A percentile compares a stretch with the other conserved stretches of the same genome.
These are phyloP conservation scores for Perkinsus marinus DNA, from an alignment of 169 alveolate genomes.

Conservation along the genomic window DNA sequence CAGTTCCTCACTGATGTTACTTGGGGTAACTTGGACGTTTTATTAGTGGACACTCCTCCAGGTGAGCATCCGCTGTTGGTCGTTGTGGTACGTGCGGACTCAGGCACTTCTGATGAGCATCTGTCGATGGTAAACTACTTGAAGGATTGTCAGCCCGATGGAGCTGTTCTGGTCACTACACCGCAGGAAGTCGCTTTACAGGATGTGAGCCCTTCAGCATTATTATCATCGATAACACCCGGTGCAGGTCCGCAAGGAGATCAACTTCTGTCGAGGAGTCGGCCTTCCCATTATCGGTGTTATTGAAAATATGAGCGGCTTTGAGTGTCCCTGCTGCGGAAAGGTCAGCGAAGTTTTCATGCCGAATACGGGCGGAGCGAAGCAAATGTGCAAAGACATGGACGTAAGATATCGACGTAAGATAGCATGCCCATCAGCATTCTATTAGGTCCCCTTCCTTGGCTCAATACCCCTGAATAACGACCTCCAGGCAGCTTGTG, in stretches of 20 bases:
- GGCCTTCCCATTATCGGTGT: conserved; percentile 73
- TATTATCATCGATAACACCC: background rate
- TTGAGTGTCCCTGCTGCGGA: background rate
- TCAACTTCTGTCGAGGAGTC: conserved; percentile 65
- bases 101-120: conserved; percentile 95
- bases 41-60: conserved; percentile 96
- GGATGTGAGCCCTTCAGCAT: conserved; percentile 42
- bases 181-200: conserved; percentile 76
- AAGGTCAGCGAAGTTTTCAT: background rate
- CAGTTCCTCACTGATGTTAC: conserved; percentile 88
- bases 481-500: background rate
- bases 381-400: background rate
- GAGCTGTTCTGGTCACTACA: conserved; percentile 52
- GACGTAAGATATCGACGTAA: background rate
- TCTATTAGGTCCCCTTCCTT: background rate
- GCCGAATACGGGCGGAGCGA: background rate
- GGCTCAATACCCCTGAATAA: background rate
- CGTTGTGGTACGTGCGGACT: background rate
- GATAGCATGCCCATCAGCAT: background rate
- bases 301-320: conserved; percentile 87
- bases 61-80: conserved; percentile 36
- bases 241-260: conserved; percentile 58
- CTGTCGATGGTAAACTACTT: conserved; percentile 77
- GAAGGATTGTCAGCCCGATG: conserved; percentile 39
- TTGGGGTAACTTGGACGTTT: conserved; percentile 93